These are phyloP conservation scores for Ganoderma meredithae DNA, from an alignment of 1,284 basidiomycete genomes.

Conservation along the genomic window DNA sequence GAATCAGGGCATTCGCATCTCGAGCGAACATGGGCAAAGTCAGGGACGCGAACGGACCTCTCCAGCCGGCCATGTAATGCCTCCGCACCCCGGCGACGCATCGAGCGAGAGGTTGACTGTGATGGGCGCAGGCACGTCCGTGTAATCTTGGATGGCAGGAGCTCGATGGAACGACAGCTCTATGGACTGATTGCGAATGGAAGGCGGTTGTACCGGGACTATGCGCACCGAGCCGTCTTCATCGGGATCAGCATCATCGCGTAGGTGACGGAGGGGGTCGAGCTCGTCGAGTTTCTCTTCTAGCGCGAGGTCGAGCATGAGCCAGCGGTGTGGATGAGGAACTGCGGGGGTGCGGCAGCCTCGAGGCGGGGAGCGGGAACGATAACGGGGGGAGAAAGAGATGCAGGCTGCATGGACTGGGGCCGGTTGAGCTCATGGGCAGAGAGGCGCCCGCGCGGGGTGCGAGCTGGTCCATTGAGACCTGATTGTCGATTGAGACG, in stretches of 20 bases:
- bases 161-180: constrained; percentile 52
- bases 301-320: constrained; percentile 43
- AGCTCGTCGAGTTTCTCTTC: constrained; percentile 64
- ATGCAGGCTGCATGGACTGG: constrained; percentile 12
- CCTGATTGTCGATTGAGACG: background rate
- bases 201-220: constrained; percentile 65
- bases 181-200: constrained; percentile 56
- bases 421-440: constrained; percentile 11
- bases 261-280: constrained; percentile 73
- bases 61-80: constrained; percentile 92
- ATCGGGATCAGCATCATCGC: constrained; percentile 47
- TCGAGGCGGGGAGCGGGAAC: constrained; percentile 19
- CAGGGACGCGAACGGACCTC: constrained; percentile 62
- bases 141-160: constrained; percentile 14
- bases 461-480: background rate
- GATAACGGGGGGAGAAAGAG: constrained; percentile 13
- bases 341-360: constrained; percentile 6
- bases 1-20: constrained; percentile 16
- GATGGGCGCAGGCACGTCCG: constrained; percentile 39
- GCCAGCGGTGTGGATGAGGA: background rate
- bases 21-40: constrained; percentile 16
- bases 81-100: constrained; percentile 88
- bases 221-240: constrained; percentile 45
- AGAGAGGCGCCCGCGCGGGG: constrained; percentile 2
- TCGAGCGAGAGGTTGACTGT: constrained; percentile 69